A percentile compares a stretch with the other conserved stretches of the same genome.
phyloP scores from a whole-genome alignment of 768 basidiomycete species.

The Trametes punicea region DNA sequence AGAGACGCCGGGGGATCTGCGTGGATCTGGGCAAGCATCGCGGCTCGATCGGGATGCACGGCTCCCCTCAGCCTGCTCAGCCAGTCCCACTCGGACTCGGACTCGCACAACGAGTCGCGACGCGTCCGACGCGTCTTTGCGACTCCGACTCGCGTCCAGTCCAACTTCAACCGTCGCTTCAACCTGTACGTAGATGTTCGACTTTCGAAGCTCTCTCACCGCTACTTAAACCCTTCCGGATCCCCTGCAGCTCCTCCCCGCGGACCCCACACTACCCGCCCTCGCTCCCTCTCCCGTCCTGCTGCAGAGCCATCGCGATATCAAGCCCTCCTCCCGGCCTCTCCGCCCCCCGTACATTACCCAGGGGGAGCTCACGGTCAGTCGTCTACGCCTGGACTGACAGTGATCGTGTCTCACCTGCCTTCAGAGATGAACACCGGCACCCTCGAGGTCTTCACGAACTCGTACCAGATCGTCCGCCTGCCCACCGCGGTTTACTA shows the following conservation, averaged over 20 bases:
- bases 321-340: not conserved
- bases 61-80: not conserved
- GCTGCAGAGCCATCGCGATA: not conserved
- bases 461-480: constrained; percentile 31
- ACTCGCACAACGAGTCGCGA: not conserved
- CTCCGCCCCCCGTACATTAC: not conserved
- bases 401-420: not conserved
- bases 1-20: not conserved
- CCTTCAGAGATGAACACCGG: not conserved
- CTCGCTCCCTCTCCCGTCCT: not conserved
- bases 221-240: not conserved
- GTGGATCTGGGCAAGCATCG: not conserved
- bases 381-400: too few relatives aligned
- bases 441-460: constrained; percentile 30
- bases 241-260: not conserved
- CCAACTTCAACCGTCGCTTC: not conserved
- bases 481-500: constrained; percentile 23
- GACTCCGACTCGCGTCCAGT: not conserved
- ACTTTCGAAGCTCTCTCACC: not conserved
- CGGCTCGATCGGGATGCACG: not conserved
- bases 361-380: too few relatives aligned
- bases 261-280: not conserved
- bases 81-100: not conserved
- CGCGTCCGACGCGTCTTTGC: not conserved
- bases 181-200: not conserved